Base-by-base conservation (phyloP, 2,329 filamentous ascomycete species). In the Xylaria sp. region DNA sequence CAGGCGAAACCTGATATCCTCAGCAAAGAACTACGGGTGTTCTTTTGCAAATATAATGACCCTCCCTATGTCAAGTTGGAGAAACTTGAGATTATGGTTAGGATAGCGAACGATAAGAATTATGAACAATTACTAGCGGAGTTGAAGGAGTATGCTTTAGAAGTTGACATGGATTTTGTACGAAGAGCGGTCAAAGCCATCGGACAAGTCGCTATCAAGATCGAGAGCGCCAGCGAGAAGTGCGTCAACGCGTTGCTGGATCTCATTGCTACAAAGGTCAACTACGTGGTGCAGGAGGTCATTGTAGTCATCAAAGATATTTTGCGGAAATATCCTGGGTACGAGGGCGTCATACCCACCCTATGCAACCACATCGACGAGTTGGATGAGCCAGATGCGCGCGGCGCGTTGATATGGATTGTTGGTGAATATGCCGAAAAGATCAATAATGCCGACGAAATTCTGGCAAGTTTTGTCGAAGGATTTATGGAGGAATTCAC, bases 1-100 rank as follows among this genome's bases (percentile, higher is more conserved):
- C 95, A 99, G 77, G 95, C 96, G 70, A 94, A 97, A 77, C 93
- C 95, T 11, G 94, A 97, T 70, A 97, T 99, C 59, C 84, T 99
- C 9, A 96, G 92, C 83, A 98, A 98, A 78, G 95, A 99, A 78
- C 88, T 99, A 73, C 88, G 95, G 46, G 95, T 99, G 8, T 99
- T 99, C 81, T 99, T 99, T 81, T 99, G 95, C 89, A 99, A 99
- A 80, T 99, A 99, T 82, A 98, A 98, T 75, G 95, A 99, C 71
- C 94, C 95, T 1, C 93, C 93, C 21, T 99, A 99, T 76, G 89
- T 99, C 72, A 99, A 99, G 78, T 88, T 99, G 63, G 91, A 97
- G 75, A 99, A 99, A 76, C 86, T 99, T 52, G 95, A 99, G 76
- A 98, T 98, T 67, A 98, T 99, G 95, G 94, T 99, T 50, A 89